These are phyloP conservation scores for Penicillium dipodomyicola DNA, from an alignment of 495 filamentous ascomycete genomes.

Conservation along the genomic window DNA sequence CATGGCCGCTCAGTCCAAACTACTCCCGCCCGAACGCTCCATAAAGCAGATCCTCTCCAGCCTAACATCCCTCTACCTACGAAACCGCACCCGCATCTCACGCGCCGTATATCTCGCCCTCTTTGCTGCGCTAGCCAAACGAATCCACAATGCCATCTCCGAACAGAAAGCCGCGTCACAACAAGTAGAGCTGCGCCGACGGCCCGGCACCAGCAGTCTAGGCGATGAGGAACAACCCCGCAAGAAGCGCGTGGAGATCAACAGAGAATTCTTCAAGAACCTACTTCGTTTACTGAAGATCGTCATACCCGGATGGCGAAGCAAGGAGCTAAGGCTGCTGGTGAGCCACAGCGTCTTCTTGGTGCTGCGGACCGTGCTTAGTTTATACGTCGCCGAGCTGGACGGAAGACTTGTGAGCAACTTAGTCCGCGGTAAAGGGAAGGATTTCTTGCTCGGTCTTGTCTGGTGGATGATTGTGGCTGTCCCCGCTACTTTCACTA, in stretches of 20 bases:
- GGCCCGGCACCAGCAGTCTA: slow-evolving; percentile 54
- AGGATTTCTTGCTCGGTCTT: slow-evolving; percentile 82
- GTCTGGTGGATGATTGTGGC: slow-evolving; percentile 99
- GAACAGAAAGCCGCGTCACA: slow-evolving; percentile 91
- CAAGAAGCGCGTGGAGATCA: slow-evolving; percentile 82
- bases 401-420: slow-evolving; percentile 90
- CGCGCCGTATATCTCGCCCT: slow-evolving; percentile 90
- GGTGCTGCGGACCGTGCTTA: slow-evolving; percentile 83
- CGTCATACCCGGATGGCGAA: slow-evolving; percentile 83
- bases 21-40: slow-evolving; percentile 65
- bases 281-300: slow-evolving; percentile 77
- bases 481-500: slow-evolving; percentile 96
- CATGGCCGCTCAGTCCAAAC: slow-evolving; percentile 84
- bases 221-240: slow-evolving; percentile 49
- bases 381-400: slow-evolving; percentile 92
- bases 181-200: slow-evolving; percentile 60
- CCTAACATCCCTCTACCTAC: slow-evolving; percentile 73
- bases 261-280: slow-evolving; percentile 91
- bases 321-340: slow-evolving; percentile 81
- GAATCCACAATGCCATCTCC: slow-evolving; percentile 84
- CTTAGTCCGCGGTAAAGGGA: slow-evolving; percentile 85
- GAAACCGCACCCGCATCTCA: slow-evolving; percentile 84
- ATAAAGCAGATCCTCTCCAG: slow-evolving; percentile 71
- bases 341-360: slow-evolving; percentile 86
- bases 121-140: slow-evolving; percentile 81